Conservation (phyloP, 2,329 filamentous ascomycete species). For the Balansia obtecta region DNA sequence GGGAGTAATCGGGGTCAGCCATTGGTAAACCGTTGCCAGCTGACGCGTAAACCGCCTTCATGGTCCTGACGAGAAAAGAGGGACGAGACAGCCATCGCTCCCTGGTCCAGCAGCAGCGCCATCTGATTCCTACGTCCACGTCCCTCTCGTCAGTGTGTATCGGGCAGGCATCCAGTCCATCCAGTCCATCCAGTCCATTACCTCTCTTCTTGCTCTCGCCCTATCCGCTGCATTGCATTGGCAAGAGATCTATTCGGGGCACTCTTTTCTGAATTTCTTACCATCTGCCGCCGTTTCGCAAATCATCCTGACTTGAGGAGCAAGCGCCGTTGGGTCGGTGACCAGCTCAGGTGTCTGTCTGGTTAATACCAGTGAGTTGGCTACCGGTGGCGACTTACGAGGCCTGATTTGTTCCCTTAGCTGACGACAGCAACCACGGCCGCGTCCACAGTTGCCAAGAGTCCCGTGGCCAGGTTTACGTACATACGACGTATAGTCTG, state of each 20-base stretch:
- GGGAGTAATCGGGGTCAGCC: slow-evolving; percentile 6
- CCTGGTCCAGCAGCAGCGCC: background rate
- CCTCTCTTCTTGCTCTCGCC: background rate
- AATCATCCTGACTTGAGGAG: too few relatives aligned
- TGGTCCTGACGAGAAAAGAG: background rate
- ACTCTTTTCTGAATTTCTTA: background rate
- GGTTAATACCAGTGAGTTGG: slow-evolving; percentile 1
- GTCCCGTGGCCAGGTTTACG: background rate
- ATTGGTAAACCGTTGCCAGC: slow-evolving; percentile 20
- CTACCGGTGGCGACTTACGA: slow-evolving; percentile 6
- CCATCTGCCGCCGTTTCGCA: background rate
- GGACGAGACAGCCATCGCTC: slow-evolving; percentile 4
- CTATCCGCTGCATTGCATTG: background rate
- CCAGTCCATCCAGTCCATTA: background rate
- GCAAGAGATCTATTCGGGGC: background rate
- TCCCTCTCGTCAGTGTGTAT: background rate
- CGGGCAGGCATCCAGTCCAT: background rate
- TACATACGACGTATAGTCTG: background rate
- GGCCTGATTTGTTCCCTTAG: slow-evolving; percentile 6
- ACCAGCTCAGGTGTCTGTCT: background rate
- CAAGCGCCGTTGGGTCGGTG: background rate
- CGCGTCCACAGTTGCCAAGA: slow-evolving; percentile 2
- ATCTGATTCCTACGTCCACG: background rate
- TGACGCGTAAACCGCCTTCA: slow-evolving; percentile 26
- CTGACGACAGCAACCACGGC: slow-evolving; percentile 9